These are phyloP conservation scores for Leccinellum albellum DNA, from an alignment of 768 basidiomycete species.

Conservation along the genomic window DNA sequence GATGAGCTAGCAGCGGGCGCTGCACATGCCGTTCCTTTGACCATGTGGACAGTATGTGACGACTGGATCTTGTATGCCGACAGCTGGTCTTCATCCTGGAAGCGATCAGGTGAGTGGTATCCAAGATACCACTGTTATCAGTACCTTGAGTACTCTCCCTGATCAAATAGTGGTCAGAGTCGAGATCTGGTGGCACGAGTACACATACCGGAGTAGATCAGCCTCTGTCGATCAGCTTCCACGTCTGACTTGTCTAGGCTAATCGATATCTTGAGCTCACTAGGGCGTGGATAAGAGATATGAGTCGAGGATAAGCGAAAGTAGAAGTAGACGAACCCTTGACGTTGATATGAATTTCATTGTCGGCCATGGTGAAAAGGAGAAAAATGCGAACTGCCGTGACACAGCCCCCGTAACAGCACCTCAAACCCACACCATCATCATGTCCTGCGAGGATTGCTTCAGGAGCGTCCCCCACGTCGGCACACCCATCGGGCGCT, in stretches of 20 bases:
- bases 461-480: constrained; percentile 48
- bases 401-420: constrained; percentile 17
- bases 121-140: neutral
- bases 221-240: constrained; percentile 78
- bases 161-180: neutral
- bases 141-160: constrained; percentile 75
- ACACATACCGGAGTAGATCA: constrained; percentile 84
- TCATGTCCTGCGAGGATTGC: constrained; percentile 50
- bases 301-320: too few species aligned
- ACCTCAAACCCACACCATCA: too few species aligned
- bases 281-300: constrained; percentile 54
- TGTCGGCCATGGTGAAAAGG: constrained; percentile 47
- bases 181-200: neutral
- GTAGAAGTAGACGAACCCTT: constrained; percentile 46
- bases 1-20: constrained; percentile 36
- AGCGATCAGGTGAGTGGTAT: constrained; percentile 7
- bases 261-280: constrained; percentile 88
- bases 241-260: constrained; percentile 80
- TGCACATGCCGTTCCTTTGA: constrained; percentile 70
- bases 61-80: constrained; percentile 89
- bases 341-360: constrained; percentile 63
- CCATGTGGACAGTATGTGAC: constrained; percentile 89
- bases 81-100: constrained; percentile 76
- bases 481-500: constrained; percentile 42
- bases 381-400: neutral